Evolutionary conservation across 2,329 filamentous ascomycete species (phyloP), one percentile per base, ranked within the genome.

Genomic region (Penicillium sp.): DNA sequence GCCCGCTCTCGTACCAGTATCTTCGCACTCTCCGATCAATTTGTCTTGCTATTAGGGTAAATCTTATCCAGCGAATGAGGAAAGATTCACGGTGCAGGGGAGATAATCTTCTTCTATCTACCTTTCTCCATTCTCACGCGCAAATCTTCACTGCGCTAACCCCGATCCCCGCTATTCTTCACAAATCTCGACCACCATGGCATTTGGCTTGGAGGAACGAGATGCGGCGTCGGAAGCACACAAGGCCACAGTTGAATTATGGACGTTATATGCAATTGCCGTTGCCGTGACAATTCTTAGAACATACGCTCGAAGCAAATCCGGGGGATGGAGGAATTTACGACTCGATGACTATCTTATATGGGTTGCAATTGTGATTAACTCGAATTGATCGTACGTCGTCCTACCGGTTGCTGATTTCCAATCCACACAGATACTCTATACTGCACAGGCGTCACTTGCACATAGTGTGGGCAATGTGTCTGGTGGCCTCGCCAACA

Each of bases 281-380:
- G 56, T 68, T 57, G 50, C 62, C 4, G 58, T 64, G 23, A 70
- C 68, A 17, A 35, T 70, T 9, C 61, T 71, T 38, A 62, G 84
- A 44, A 79, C 79, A 6, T 81, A 78, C 25, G 42, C 67, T 6
- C 62, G 62, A 43, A 38, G 55, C 10, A 60, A 41, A 38, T 51
- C 61, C 7, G 62, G 63, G 7, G 70, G 70, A 3, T 60, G 61
- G n/a, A 64, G 61, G 49, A 55, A 68, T 59, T 45, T 73, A 41
- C 66, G 19, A 75, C 78, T 13, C 78, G 84, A 57, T 62, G 84
- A 87, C 60, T 84, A 81, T 59, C 66, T 86, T 17, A 81, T 84
- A 66, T 72, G 80, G 61, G 27, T 82, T n/a, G 82, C 77, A 27
- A 75, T 78, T 58, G 80, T 84, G 65, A 55, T 77, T 64, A 12